Evolutionary conservation across 2,329 filamentous ascomycete genomes (phyloP), one percentile per base, ranked within the genome.

Genomic region (Penicillium sp.): DNA sequence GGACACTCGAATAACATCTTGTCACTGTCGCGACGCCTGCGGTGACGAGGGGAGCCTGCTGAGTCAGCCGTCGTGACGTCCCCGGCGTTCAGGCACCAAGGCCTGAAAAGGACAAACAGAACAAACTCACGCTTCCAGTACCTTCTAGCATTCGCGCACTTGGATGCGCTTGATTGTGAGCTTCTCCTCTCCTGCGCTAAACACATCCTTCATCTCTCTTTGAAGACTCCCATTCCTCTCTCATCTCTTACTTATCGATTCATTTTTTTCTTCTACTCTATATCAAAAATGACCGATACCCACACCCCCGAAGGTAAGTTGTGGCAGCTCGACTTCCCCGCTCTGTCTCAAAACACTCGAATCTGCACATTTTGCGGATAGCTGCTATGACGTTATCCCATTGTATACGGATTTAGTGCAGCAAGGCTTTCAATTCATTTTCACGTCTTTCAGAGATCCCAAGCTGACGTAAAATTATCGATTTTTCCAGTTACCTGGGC

Each of bases 401-500:
- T 45, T 53, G 31, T n/a, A 47, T 23, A 33, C 38, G 33, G 39
- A n/a, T 35, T 13, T 15, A 28, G 44, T 41, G 39, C 7, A 9
- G 31, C 25, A 24, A 29, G 32, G 20, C 25, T 46, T 42, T 46
- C 44, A 42, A 57, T 50, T 43, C n/a, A 18, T 23, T 35, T 38
- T 27, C 42, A 42, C 35, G 38, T 45, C 29, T 35, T 45, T 33
- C 44, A 9, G n/a, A 29, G 20, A 31, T 43, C 20, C 9, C 32
- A 41, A 10, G 45, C 53, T 61, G 42, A 57, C 45, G 42, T 49
- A 47, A 44, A 44, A n/a, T 50, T 47, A 42, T 40, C 29, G 41
- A 28, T 46, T 37, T 20, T 57, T 51, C n/a, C 66, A 97, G 93
- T 98, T 64, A 87, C 90, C 74, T 98, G 93, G 93, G 92, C 93